Base-by-base conservation (phyloP, 106 monocot species). In the Iris macrosiphon region DNA sequence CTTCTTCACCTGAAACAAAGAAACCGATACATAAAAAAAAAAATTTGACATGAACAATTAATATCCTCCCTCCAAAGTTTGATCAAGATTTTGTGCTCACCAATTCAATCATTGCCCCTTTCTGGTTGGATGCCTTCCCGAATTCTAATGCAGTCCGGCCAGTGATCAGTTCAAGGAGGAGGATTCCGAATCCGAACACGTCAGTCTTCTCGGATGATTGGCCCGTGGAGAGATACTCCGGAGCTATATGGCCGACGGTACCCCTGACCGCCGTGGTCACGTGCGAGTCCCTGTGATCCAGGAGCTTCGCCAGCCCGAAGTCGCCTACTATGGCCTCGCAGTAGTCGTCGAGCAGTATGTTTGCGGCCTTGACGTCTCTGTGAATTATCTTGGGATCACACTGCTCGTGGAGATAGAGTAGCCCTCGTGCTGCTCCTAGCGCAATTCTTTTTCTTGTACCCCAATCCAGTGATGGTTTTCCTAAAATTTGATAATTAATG, bases 301-400 rank as follows among this genome's bases (percentile, higher is more conserved):
- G 55, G 29, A 67, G 67, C 67, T 67, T 67, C 18, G 67, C 67
- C 9, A 67, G 48, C 19, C 67, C 67, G 20, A 67, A 67, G 23
- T 67, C 67, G 3, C 67, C 67, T 38, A 67, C 67, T 48, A 67
- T 57, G 35, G 67, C 67, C 39, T 67, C 67, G 19, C 37, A 57
- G 25, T 67, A 57, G 29, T 67, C 67, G 48, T 67, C 67, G 11
- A 67, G 67, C 14, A 67, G 29, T 67, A 67, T 57, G 39, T 67
- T 67, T 34, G 67, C 67, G n/a, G 67, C 67, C 33, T 67, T 67
- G 0, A 67, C 67, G 29, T 67, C 67, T 67, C 57, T 37, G 39
- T 67, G 67, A 9, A 67, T 67, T 48, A 67, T 67, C 57, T 67
- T 67, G 1, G 67, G 67, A 67, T 67, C 67, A 35, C 66, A 66